These are phyloP conservation scores for Nitzschia inconspicua DNA, from an alignment of 108 stramenopile species.

Conservation along the genomic window DNA sequence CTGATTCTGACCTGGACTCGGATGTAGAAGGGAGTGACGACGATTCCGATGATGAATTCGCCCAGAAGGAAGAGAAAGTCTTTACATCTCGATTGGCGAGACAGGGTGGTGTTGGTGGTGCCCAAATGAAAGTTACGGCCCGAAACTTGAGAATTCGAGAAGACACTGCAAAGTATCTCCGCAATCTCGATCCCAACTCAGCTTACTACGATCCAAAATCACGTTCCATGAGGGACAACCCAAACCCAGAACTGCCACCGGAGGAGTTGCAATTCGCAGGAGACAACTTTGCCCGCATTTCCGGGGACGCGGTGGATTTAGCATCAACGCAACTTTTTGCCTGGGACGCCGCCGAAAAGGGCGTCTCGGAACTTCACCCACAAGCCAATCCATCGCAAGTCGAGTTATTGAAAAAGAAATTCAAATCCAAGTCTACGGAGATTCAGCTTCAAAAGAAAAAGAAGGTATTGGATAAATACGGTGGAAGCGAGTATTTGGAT, in stretches of 20 bases:
- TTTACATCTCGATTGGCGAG: conserved; percentile 93
- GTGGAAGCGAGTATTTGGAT: conserved; percentile 86
- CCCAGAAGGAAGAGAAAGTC: conserved; percentile 80
- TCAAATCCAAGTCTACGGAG: conserved; percentile 72
- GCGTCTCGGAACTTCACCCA: conserved; percentile 71
- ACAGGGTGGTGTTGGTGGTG: conserved; percentile 97
- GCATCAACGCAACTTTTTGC: conserved; percentile 94
- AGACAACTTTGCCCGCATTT: conserved; percentile 94
- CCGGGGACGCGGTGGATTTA: conserved; percentile 88
- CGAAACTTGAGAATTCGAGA: conserved; percentile 98
- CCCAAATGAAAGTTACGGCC: conserved; percentile 97
- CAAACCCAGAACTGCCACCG: conserved; percentile 76
- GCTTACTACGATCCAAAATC: conserved; percentile 96
- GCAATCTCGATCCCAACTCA: conserved; percentile 93
- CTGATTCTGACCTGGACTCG: conserved; percentile 86
- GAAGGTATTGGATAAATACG: conserved; percentile 92
- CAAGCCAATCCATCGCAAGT: conserved; percentile 96
- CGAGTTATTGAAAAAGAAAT: conserved; percentile 86
- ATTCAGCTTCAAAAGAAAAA: conserved; percentile 72
- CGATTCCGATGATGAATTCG: conserved; percentile 72
- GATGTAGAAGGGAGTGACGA: conserved; percentile 74
- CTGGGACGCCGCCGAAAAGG: conserved; percentile 92
- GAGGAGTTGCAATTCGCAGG: conserved; percentile 86
- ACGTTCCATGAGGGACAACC: conserved; percentile 98
- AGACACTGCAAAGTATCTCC: conserved; percentile 98